Evolutionary conservation across 2,329 filamentous ascomycete species (phyloP).

Genomic region (Stromatinia cepivora): DNA sequence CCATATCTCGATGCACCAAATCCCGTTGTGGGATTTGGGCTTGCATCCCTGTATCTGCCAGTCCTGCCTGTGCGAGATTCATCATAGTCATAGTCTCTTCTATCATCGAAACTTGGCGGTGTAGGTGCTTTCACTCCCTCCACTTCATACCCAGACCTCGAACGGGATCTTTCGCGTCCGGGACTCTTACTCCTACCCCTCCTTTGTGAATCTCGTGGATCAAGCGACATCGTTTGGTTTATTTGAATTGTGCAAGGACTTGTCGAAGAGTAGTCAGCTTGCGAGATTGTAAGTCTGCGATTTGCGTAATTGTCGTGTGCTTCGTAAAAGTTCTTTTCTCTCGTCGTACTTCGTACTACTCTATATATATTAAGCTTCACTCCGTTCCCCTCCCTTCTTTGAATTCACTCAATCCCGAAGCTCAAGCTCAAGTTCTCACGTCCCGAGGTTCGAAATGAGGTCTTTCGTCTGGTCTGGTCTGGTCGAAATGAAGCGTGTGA

Average conservation of each 20-base stretch:
- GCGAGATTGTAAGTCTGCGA: neutral
- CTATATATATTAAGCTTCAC: neutral
- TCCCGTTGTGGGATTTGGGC: neutral
- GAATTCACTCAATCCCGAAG: neutral
- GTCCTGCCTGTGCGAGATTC: conserved; percentile 8
- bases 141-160: conserved; percentile 27
- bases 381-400: neutral
- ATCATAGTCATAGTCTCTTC: conserved; percentile 25
- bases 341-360: neutral
- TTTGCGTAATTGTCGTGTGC: neutral
- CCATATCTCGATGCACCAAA: conserved; percentile 8
- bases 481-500: neutral
- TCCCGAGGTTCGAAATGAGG: neutral
- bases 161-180: conserved; percentile 35
- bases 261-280: neutral
- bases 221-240: conserved; percentile 35
- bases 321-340: neutral
- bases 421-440: neutral
- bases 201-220: conserved; percentile 37
- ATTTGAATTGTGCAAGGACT: neutral
- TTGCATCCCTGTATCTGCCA: conserved; percentile 10
- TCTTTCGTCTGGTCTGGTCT: neutral
- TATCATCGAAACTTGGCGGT: conserved; percentile 28
- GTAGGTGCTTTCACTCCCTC: conserved; percentile 23
- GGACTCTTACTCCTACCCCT: conserved; percentile 38